Conservation (phyloP, 306 rosid genomes). For the Pyrus betulifolia region DNA sequence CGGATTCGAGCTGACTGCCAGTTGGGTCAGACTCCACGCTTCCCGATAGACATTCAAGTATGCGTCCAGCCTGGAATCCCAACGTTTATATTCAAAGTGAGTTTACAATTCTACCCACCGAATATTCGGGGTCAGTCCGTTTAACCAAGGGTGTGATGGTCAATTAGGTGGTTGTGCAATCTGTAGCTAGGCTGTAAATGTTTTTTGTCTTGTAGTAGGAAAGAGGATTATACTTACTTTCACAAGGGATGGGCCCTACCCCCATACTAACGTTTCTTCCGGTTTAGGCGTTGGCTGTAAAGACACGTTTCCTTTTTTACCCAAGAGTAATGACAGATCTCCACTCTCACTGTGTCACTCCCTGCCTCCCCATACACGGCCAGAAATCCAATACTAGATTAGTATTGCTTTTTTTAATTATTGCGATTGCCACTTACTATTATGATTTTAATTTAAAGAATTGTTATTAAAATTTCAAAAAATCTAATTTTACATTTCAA, state of each 20-base stretch:
- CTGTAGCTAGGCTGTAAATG: constrained; percentile 55
- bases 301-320: background rate
- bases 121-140: fast-evolving
- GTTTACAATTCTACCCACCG: constrained; percentile 19
- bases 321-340: background rate
- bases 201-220: constrained; percentile 40
- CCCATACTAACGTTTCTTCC: background rate
- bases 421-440: too few relatives aligned
- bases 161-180: background rate
- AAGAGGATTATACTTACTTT: constrained; percentile 24
- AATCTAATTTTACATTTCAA: too few relatives aligned
- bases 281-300: background rate
- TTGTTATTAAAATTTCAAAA: too few relatives aligned
- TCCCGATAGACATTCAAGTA: constrained; percentile 46
- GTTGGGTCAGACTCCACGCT: constrained; percentile 39
- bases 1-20: constrained; percentile 67
- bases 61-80: constrained; percentile 54
- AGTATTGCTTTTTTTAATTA: too few relatives aligned
- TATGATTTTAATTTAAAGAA: too few relatives aligned
- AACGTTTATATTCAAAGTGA: constrained; percentile 30
- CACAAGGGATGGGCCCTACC: constrained; percentile 11
- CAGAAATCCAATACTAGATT: background rate
- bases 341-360: background rate
- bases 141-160: constrained; percentile 1
- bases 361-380: background rate